Evolutionary conservation across 495 filamentous ascomycete genomes (phyloP).

Genomic region (Pyrenopolyporus hunteri): DNA sequence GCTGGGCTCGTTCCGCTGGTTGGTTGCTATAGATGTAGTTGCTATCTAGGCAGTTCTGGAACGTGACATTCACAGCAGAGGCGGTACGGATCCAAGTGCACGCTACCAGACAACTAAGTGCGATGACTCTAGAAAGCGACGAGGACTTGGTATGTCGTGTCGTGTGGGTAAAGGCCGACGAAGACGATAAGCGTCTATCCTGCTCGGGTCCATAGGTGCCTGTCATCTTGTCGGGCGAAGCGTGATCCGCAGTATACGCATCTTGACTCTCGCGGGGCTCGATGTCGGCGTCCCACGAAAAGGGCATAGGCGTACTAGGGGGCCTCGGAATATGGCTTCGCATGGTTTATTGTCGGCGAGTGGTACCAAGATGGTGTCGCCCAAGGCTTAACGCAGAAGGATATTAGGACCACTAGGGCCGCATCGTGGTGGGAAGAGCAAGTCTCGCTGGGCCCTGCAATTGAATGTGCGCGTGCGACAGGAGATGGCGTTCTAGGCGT

Average conservation of each 20-base stretch:
- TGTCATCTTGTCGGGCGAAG: constrained; percentile 26
- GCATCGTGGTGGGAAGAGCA: constrained; percentile 34
- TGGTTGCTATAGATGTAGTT: constrained; percentile 59
- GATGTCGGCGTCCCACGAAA: constrained; percentile 30
- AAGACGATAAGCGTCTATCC: constrained; percentile 5
- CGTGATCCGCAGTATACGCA: constrained; percentile 19
- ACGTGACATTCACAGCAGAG: constrained; percentile 69
- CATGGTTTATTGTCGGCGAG: constrained; percentile 41
- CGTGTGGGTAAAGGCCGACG: not conserved
- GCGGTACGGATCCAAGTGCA: constrained; percentile 39
- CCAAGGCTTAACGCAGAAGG: constrained; percentile 36
- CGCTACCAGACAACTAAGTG: constrained; percentile 35
- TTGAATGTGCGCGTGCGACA: constrained; percentile 25
- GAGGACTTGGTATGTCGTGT: constrained; percentile 1
- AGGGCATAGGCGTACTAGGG: constrained; percentile 22
- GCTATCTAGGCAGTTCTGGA: constrained; percentile 81
- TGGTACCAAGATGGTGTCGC: constrained; percentile 28
- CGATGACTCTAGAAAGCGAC: constrained; percentile 4
- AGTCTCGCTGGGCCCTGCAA: constrained; percentile 21
- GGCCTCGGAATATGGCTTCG: constrained; percentile 35
- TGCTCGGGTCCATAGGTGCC: constrained; percentile 10
- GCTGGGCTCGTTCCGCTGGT: constrained; percentile 38
- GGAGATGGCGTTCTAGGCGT: not conserved
- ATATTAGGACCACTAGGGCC: constrained; percentile 39
- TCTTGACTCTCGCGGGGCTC: constrained; percentile 24